Base-by-base conservation (phyloP, 305 asterid species). In the Fraxinus paxiana region DNA sequence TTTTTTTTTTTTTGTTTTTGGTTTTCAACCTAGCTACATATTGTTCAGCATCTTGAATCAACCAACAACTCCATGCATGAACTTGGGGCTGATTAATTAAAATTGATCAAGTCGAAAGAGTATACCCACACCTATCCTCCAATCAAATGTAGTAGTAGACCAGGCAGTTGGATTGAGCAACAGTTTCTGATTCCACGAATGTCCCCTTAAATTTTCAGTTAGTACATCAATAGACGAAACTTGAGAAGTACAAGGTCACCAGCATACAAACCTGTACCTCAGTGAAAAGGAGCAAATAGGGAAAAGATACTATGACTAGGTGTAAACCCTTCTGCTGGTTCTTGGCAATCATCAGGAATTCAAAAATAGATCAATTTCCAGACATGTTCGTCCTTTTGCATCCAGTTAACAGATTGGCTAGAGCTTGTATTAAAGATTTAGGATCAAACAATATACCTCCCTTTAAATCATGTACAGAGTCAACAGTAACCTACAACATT, bases 371-470 rank as follows among this genome's bases (percentile, higher is more conserved):
- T 79, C 87, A 80, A 56, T 37, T 37, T 79, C 79, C 75, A 35
- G 80, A 33, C 0, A 79, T 61, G 22, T 79, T 79, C 77, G 73
- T 73, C 75, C 33, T 67, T 75, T 10, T 67, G 80, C 76, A 59
- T 82, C 73, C 79, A 75, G 79, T 79, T 80, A 95, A 81, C 82
- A 94, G 88, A 76, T 79, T 73, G n/a, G 94, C 86, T 73, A 95
- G 90, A 37, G 95, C 91, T 78, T 86, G 91, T 78, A 89, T 94
- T 82, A 95, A 82, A 17, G 98, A 90, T 82, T 85, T 87, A 7
- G 99, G 96, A 79, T 94, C 92, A 72, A 90, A 96, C 9, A 94
- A 83, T 63, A 89, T 76, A 38, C 97, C 96, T n/a, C 85, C 92
- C 41, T 89, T 83, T 46, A 92, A 85, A 76, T 96, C 98, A 22